These are phyloP conservation scores for Hanseniaspora clermontiae DNA, from an alignment of 805 yeast species.

Conservation along the genomic window DNA sequence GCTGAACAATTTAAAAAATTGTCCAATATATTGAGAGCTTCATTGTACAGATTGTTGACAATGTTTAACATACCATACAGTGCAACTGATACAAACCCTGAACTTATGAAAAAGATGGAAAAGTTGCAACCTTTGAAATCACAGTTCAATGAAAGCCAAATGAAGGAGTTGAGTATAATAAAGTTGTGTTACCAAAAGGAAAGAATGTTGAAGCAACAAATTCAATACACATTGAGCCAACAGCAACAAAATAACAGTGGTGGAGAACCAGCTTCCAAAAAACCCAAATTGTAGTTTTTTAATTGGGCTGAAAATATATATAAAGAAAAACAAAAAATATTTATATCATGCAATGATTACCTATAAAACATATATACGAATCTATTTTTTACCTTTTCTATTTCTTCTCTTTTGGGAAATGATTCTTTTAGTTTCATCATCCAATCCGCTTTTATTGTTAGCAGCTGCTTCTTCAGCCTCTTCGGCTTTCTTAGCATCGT, in stretches of 20 bases:
- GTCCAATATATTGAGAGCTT: conserved; percentile 4
- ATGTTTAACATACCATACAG: conserved; percentile 13
- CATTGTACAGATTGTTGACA: conserved; percentile 6
- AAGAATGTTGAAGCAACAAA: conserved; percentile 5
- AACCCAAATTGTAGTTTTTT: conserved; percentile 7
- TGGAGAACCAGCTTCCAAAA: conserved; percentile 3
- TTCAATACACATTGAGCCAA: not conserved
- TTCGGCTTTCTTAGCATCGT: conserved; percentile 19
- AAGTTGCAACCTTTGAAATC: conserved; percentile 12
- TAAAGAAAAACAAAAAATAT: not conserved
- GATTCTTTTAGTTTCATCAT: conserved; percentile 46
- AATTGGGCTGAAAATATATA: no score
- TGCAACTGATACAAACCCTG: conserved; percentile 9
- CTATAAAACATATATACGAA: not conserved
- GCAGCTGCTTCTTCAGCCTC: conserved; percentile 24
- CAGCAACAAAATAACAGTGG: not conserved
- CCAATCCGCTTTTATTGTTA: conserved; percentile 29
- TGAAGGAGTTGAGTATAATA: conserved; percentile 6
- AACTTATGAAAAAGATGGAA: conserved; percentile 12
- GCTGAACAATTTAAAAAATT: conserved; percentile 11
- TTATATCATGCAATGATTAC: not conserved
- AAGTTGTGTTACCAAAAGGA: conserved; percentile 8
- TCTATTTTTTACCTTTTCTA: conserved; percentile 37
- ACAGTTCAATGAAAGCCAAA: conserved; percentile 7
- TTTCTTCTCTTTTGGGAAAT: conserved; percentile 60